These are phyloP conservation scores for Dacryopinax spathularia DNA, from an alignment of 768 basidiomycete genomes.

Conservation along the genomic window DNA sequence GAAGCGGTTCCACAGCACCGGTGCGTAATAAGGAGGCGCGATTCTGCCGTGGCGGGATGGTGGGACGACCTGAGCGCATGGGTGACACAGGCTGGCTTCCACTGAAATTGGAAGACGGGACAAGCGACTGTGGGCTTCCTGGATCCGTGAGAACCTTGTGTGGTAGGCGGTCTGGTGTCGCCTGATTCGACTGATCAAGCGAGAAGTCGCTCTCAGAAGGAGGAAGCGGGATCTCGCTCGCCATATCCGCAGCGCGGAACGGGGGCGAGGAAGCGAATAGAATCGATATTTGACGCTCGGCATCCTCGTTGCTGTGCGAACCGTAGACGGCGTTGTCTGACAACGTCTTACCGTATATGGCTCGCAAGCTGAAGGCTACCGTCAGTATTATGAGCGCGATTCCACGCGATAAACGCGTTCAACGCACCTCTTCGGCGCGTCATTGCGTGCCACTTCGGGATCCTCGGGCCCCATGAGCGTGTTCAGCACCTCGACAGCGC, in stretches of 20 bases:
- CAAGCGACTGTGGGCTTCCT: conserved; percentile 8
- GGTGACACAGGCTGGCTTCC: not conserved
- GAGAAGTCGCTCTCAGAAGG: not conserved
- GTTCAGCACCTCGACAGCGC: conserved; percentile 66
- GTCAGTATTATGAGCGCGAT: not conserved
- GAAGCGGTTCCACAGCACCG: conserved; percentile 1
- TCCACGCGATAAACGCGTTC: not conserved
- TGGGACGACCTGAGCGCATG: conserved; percentile 3
- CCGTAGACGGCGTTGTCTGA: conserved; percentile 58
- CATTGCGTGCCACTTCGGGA: conserved; percentile 38
- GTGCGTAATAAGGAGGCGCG: conserved; percentile 9
- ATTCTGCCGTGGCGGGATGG: conserved; percentile 8
- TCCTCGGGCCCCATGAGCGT: conserved; percentile 61
- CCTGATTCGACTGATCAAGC: not conserved
- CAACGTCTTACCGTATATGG: conserved; percentile 43
- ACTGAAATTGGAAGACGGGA: not conserved
- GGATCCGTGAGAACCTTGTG: conserved; percentile 8
- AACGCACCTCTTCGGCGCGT: conserved; percentile 32
- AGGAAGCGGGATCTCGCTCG: conserved; percentile 24
- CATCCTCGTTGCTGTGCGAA: conserved; percentile 47
- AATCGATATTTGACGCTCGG: conserved; percentile 63
- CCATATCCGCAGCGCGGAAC: conserved; percentile 54
- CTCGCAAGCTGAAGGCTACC: conserved; percentile 39
- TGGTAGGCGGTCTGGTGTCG: conserved; percentile 9
- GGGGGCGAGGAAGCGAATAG: conserved; percentile 75